Conservation (phyloP, 371 early-diverging fungal genomes). For the Apophysomyces trapeziformis region DNA sequence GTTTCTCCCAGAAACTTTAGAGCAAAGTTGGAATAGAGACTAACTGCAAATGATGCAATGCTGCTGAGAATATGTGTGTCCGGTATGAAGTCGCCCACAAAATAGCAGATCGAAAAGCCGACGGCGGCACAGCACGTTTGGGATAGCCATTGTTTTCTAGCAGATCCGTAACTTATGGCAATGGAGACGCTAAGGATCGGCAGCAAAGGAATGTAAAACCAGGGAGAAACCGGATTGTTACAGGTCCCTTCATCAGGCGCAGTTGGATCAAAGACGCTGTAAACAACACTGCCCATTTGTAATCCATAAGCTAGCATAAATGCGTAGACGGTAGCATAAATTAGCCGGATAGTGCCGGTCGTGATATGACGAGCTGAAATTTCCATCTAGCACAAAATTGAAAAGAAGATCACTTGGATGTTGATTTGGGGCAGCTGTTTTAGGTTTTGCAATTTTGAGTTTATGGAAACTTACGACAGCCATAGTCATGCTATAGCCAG, state of each 20-base stretch:
- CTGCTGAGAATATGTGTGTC: slow-evolving; percentile 41
- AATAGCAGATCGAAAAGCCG: slow-evolving; percentile 41
- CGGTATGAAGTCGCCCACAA: slow-evolving; percentile 37
- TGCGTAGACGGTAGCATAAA: slow-evolving; percentile 78
- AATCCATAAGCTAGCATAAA: slow-evolving; percentile 81
- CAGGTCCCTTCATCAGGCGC: slow-evolving; percentile 35
- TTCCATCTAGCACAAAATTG: slow-evolving; percentile 37
- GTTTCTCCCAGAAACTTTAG: slow-evolving; percentile 40
- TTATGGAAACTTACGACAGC: slow-evolving; percentile 23
- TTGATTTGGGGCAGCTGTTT: too few relatives aligned
- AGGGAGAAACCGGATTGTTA: slow-evolving; percentile 30
- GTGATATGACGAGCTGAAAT: slow-evolving; percentile 74
- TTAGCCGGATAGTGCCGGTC: slow-evolving; percentile 80
- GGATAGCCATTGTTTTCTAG: slow-evolving; percentile 39
- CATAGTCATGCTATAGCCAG: slow-evolving; percentile 39
- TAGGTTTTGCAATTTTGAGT: background rate
- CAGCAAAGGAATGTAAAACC: slow-evolving; percentile 41
- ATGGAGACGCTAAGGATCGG: slow-evolving; percentile 42
- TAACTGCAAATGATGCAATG: slow-evolving; percentile 48
- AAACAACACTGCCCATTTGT: slow-evolving; percentile 63
- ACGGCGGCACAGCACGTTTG: slow-evolving; percentile 34
- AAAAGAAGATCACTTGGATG: too few relatives aligned
- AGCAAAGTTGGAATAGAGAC: slow-evolving; percentile 45
- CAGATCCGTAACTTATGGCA: slow-evolving; percentile 47
- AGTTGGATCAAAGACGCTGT: slow-evolving; percentile 35